A percentile compares a stretch with the other conserved stretches of the same genome.
These are phyloP conservation scores for Aspergillus nidulans DNA, from an alignment of 495 filamentous ascomycete species.

Conservation along the genomic window DNA sequence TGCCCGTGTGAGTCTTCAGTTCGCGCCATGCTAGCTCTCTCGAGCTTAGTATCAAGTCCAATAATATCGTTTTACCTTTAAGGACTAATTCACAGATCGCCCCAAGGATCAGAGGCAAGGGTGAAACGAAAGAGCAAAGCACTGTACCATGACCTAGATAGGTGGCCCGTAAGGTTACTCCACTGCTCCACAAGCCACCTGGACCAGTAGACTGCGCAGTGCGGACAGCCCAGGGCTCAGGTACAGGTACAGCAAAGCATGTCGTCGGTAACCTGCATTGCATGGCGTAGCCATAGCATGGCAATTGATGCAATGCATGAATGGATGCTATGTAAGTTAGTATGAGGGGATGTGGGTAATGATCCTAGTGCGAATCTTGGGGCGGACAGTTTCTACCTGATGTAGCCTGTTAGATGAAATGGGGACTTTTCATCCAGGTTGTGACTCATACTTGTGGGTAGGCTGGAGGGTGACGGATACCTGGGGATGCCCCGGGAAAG, in stretches of 20 bases:
- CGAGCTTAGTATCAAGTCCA: background rate
- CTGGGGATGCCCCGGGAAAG: background rate
- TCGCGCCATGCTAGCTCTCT: background rate
- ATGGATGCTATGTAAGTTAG: background rate
- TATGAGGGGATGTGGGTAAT: slow-evolving; percentile 7
- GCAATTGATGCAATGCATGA: background rate
- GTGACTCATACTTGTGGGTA: slow-evolving; percentile 8
- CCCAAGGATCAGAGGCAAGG: background rate
- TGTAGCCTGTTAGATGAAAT: background rate
- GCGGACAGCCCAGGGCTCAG: background rate
- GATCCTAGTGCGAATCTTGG: slow-evolving; percentile 4
- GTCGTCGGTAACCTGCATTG: background rate
- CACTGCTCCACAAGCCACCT: background rate
- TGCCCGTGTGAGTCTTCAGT: background rate
- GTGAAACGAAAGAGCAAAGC: background rate
- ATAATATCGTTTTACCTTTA: no score
- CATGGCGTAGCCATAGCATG: slow-evolving; percentile 12
- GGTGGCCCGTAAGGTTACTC: no score
- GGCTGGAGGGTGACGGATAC: slow-evolving; percentile 2
- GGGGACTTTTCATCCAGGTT: background rate
- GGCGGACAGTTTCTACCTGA: background rate
- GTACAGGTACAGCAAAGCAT: background rate
- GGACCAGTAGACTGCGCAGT: background rate
- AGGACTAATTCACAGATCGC: background rate
- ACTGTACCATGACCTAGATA: background rate